Conservation (phyloP, 495 filamentous ascomycete genomes). For the Trichoderma asperelloides region DNA sequence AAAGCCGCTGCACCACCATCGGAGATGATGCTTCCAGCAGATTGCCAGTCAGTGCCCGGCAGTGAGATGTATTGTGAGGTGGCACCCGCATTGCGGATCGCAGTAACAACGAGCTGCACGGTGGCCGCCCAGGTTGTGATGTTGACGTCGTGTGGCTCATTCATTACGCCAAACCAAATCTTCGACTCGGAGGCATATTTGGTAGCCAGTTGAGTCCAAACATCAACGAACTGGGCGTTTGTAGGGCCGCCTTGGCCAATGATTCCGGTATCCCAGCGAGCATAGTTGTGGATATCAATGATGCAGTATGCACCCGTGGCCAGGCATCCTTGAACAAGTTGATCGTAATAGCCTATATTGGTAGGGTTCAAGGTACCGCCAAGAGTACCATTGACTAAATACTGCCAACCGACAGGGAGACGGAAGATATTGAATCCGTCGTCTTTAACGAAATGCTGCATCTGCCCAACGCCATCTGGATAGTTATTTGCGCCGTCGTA, state of each 20-base stretch:
- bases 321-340: constrained; percentile 49
- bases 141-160: constrained; percentile 48
- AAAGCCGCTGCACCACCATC: constrained; percentile 38
- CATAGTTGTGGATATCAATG: constrained; percentile 46
- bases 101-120: constrained; percentile 46
- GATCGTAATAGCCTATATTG: constrained; percentile 45
- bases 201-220: constrained; percentile 47
- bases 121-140: constrained; percentile 42
- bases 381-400: constrained; percentile 36
- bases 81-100: constrained; percentile 49
- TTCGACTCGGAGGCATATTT: constrained; percentile 39
- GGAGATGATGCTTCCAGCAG: constrained; percentile 23
- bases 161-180: constrained; percentile 49
- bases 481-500: constrained; percentile 6
- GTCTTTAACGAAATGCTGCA: constrained; percentile 42
- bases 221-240: constrained; percentile 40
- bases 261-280: constrained; percentile 47
- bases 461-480: constrained; percentile 36
- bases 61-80: constrained; percentile 40
- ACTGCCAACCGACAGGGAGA: constrained; percentile 47
- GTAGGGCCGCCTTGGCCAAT: constrained; percentile 48
- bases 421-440: constrained; percentile 44
- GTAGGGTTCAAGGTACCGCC: constrained; percentile 32
- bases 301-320: constrained; percentile 48
- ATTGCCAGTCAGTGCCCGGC: constrained; percentile 33